These are phyloP conservation scores for Melocanna baccifera DNA, from an alignment of 176 grass and related monocot genomes.

Conservation along the genomic window DNA sequence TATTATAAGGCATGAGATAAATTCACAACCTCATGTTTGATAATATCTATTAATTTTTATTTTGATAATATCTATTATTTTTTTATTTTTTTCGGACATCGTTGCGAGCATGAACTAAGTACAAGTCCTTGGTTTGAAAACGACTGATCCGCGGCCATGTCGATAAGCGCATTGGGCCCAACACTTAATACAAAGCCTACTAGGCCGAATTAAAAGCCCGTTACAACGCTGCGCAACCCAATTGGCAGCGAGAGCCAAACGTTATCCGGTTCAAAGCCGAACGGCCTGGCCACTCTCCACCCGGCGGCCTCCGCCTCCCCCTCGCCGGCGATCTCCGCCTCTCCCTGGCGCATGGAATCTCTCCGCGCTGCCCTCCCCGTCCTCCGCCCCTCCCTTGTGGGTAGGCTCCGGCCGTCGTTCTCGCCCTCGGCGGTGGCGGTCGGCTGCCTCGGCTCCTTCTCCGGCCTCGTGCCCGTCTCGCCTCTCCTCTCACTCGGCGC, in stretches of 20 bases:
- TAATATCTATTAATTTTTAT: no score
- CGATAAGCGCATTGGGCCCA: background rate
- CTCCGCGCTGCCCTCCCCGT: slow-evolving; percentile 51
- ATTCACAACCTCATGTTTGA: no score
- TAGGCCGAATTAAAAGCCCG: no score
- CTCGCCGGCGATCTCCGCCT: slow-evolving; percentile 46
- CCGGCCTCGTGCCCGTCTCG: slow-evolving; percentile 46
- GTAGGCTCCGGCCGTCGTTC: slow-evolving; percentile 31
- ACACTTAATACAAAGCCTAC: background rate
- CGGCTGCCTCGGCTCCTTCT: slow-evolving; percentile 47
- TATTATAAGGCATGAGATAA: no score
- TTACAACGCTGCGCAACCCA: background rate
- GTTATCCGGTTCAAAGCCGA: slow-evolving; percentile 53
- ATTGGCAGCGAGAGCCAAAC: slow-evolving; percentile 10
- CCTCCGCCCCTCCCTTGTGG: background rate
- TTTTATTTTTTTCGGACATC: no score
- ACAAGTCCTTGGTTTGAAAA: background rate
- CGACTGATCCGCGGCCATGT: background rate
- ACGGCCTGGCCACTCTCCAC: background rate
- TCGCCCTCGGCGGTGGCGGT: slow-evolving; percentile 12
- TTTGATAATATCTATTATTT: no score
- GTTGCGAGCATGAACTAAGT: no score
- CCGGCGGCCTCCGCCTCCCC: slow-evolving; percentile 31
- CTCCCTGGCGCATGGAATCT: slow-evolving; percentile 58
- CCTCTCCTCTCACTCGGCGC: slow-evolving; percentile 32